Base-by-base conservation (phyloP, 208 protist genomes). In the Trypanosoma platydactyli region DNA sequence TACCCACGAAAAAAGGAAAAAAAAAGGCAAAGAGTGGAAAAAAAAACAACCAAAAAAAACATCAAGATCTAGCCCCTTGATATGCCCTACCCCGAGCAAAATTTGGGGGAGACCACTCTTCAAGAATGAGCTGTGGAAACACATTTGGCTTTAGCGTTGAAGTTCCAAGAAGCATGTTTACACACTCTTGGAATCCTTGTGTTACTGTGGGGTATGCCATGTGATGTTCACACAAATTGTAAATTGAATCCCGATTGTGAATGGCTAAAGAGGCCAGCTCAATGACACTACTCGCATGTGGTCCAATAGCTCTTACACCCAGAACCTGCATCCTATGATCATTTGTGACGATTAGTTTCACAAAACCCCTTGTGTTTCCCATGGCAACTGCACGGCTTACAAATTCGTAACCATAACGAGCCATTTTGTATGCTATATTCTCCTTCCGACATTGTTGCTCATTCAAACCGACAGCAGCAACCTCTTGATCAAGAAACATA, bases 401-500 rank as follows among this genome's bases (percentile, higher is more conserved):
- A 56, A 89, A 91, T 59, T 93, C 86, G 74, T 95, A 97, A 60
- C 89, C 88, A 66, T 94, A 94, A 1, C 76, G 55, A n/a, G 88
- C 89, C 77, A 93, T 84, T 66, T 91, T 91, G 76, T 97, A 94
- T 6, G 78, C 77, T 52, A 97, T 87, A 45, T 83, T 84, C 51
- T 75, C 61, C 7, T 82, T 80, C 30, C 73, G 71, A 52, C 89
- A 94, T 58, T 92, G 79, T 66, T 92, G 83, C 65, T 97, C 92
- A 66, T 97, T 97, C 42, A 95, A 61, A 0, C 92, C 92, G 5
- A 95, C 89, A 12, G 86, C 78, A 1, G 92, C 88, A 5, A 97
- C 87, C 51, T 97, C 89, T 60, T 94, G 88, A 68, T 97, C 89
- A 5, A 97, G 77, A 68, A 97, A 97, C 89, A 97, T 94, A 64